phyloP scores from a whole-genome alignment of 2,329 filamentous ascomycete species.

The Cordyceps cateniannulata region DNA sequence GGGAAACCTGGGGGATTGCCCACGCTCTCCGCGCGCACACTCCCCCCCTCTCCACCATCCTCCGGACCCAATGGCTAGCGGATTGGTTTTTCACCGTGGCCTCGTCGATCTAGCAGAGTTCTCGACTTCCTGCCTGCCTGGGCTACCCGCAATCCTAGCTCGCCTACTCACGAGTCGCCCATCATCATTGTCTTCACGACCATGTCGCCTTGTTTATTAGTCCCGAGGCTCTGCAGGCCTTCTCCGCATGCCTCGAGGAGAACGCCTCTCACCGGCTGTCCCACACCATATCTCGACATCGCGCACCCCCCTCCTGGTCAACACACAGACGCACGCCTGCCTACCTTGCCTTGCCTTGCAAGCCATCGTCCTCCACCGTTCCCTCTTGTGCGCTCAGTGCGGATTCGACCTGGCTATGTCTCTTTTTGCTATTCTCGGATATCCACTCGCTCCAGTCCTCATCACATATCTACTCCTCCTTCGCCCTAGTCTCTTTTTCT shows the following conservation, averaged over 20 bases:
- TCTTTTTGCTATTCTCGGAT: constrained; percentile 6
- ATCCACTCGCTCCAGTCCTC: constrained; percentile 7
- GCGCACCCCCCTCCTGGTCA: constrained; percentile 1
- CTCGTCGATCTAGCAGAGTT: constrained; percentile 6
- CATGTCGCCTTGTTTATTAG: background rate
- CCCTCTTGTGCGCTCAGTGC: constrained; percentile 1
- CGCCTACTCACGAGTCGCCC: background rate
- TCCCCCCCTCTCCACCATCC: background rate
- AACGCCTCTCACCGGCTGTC: background rate
- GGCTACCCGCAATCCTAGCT: background rate
- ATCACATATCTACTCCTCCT: constrained; percentile 11
- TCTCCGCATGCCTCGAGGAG: constrained; percentile 4
- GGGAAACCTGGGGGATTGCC: constrained; percentile 11
- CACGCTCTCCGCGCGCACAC: constrained; percentile 2
- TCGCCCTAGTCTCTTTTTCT: constrained; percentile 6
- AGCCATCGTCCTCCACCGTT: constrained; percentile 8
- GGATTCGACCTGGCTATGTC: background rate
- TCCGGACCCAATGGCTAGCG: background rate
- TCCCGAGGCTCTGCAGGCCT: constrained; percentile 1
- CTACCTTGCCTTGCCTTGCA: constrained; percentile 6
- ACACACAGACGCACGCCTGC: constrained; percentile 7
- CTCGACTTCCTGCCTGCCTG: background rate
- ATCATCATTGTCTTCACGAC: background rate
- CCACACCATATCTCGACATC: background rate
- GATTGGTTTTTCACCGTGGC: background rate